These are phyloP conservation scores for Penicillium brevicompactum DNA, from an alignment of 2,329 filamentous ascomycete species.

Conservation along the genomic window DNA sequence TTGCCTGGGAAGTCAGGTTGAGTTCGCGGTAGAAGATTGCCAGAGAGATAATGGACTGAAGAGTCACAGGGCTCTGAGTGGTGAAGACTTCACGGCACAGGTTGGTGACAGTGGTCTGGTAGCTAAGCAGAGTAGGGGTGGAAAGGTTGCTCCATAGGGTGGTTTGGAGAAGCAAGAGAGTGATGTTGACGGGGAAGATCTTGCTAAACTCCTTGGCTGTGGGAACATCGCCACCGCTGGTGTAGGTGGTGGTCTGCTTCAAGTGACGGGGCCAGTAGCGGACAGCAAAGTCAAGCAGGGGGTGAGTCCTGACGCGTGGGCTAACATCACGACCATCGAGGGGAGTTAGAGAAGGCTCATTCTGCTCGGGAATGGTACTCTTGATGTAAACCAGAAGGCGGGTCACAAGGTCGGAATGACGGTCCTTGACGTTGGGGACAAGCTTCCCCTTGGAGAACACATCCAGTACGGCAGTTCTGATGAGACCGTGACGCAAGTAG, in stretches of 20 bases:
- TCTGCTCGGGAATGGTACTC: conserved; percentile 27
- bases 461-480: conserved; percentile 35
- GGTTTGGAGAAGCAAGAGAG: conserved; percentile 51
- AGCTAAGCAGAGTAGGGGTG: conserved; percentile 32
- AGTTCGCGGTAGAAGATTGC: conserved; percentile 47
- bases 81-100: conserved; percentile 36
- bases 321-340: conserved; percentile 30
- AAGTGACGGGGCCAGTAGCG: conserved; percentile 53
- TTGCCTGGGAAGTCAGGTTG: conserved; percentile 30
- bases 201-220: conserved; percentile 50
- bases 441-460: conserved; percentile 35
- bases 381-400: conserved; percentile 41
- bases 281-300: conserved; percentile 50
- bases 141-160: conserved; percentile 49
- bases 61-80: conserved; percentile 45
- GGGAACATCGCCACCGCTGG: conserved; percentile 41
- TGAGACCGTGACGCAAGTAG: conserved; percentile 39
- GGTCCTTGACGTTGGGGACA: conserved; percentile 32
- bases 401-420: conserved; percentile 35
- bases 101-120: conserved; percentile 31
- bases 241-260: conserved; percentile 44
- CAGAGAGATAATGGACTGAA: conserved; percentile 53
- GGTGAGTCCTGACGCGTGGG: conserved; percentile 36
- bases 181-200: conserved; percentile 49
- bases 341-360: conserved; percentile 34